Evolutionary conservation across 768 basidiomycete species (phyloP).

Genomic region (Pleurotus platypus): DNA sequence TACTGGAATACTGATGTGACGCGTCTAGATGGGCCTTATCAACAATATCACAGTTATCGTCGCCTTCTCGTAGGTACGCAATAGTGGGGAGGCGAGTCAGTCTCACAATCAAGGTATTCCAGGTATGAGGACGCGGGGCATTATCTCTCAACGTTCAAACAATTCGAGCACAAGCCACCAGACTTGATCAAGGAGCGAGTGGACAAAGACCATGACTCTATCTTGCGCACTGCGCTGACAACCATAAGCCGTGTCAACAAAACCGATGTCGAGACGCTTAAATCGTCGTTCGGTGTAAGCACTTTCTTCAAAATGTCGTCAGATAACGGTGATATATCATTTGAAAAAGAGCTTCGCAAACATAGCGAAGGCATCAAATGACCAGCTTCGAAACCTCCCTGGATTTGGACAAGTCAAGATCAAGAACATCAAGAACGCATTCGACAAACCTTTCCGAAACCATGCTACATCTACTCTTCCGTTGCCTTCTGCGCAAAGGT

Average conservation of each 20-base stretch:
- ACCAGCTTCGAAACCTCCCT: constrained; percentile 78
- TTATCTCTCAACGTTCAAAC: constrained; percentile 89
- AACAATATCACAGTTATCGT: constrained; percentile 93
- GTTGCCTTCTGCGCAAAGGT: constrained; percentile 23
- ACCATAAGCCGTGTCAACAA: constrained; percentile 93
- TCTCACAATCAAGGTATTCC: constrained; percentile 3
- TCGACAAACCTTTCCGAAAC: constrained; percentile 84
- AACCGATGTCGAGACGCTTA: constrained; percentile 92
- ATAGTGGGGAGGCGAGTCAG: neutral
- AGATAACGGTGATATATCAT: neutral
- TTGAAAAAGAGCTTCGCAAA: constrained; percentile 74
- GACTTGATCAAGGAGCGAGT: constrained; percentile 92
- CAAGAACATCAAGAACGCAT: constrained; percentile 84
- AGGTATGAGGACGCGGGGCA: constrained; percentile 91
- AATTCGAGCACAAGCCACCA: constrained; percentile 91
- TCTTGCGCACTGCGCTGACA: constrained; percentile 80
- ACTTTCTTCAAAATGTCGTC: neutral
- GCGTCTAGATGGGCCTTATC: constrained; percentile 69
- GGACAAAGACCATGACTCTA: constrained; percentile 83
- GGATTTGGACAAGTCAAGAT: constrained; percentile 96
- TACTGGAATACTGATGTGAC: constrained; percentile 5
- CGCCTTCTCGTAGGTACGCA: constrained; percentile 73
- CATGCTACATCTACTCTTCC: constrained; percentile 48
- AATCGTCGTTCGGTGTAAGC: constrained; percentile 87
- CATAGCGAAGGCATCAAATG: constrained; percentile 69